phyloP scores from a whole-genome alignment of 1,139 yeast genomes.

The Zygoascus meyerae region DNA sequence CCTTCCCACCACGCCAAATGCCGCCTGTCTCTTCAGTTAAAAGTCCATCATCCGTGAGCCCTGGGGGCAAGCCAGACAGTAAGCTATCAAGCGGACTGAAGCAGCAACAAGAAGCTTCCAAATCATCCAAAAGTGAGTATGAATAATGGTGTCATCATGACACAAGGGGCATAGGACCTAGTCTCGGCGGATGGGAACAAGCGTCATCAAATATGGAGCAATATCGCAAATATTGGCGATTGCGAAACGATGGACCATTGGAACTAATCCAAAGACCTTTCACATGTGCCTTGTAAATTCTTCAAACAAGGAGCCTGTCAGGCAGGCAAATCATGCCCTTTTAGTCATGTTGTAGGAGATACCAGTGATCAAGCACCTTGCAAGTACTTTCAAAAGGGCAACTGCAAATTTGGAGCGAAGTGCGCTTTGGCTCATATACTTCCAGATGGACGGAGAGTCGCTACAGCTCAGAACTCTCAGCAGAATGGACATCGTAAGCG shows the following conservation, averaged over 20 bases:
- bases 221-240: too few species aligned
- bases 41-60: neutral
- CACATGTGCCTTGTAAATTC: constrained; percentile 96
- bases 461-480: constrained; percentile 40
- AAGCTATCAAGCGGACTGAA: constrained; percentile 15
- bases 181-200: neutral
- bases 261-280: constrained; percentile 39
- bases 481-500: constrained; percentile 18
- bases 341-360: constrained; percentile 65
- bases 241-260: neutral
- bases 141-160: neutral
- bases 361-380: constrained; percentile 70
- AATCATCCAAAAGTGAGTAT: constrained; percentile 11
- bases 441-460: constrained; percentile 83
- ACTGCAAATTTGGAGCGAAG: constrained; percentile 86
- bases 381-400: constrained; percentile 89
- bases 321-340: constrained; percentile 89
- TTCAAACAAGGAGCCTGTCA: constrained; percentile 88
- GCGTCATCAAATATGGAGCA: too few species aligned
- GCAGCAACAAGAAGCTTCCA: constrained; percentile 6
- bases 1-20: constrained; percentile 5
- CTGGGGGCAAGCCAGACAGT: constrained; percentile 7
- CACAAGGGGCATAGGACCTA: neutral
- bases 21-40: constrained; percentile 9
- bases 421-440: constrained; percentile 89